These are phyloP conservation scores for Xerocomus spinulosus DNA, from an alignment of 768 basidiomycete species.

Conservation along the genomic window DNA sequence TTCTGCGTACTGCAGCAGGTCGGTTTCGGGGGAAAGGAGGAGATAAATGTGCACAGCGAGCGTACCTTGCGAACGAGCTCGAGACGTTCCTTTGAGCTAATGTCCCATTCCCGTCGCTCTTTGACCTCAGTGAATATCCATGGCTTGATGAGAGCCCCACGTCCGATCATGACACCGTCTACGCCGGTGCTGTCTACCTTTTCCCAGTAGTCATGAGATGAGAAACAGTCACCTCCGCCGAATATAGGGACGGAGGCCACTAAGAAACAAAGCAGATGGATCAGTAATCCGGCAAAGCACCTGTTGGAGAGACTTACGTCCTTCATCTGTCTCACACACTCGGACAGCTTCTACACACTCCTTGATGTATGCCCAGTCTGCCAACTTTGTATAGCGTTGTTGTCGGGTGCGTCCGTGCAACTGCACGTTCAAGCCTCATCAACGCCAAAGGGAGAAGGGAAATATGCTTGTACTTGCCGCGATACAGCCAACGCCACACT, in stretches of 20 bases:
- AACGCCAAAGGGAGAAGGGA: neutral
- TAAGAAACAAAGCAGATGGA: constrained; percentile 22
- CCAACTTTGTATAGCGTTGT: constrained; percentile 87
- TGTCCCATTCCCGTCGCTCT: constrained; percentile 91
- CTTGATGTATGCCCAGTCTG: constrained; percentile 94
- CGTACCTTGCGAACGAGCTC: constrained; percentile 72
- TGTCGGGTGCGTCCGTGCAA: constrained; percentile 95
- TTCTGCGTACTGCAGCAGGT: constrained; percentile 65
- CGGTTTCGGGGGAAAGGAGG: neutral
- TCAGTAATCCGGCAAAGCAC: too few relatives aligned
- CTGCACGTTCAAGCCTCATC: constrained; percentile 36
- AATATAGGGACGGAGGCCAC: constrained; percentile 90
- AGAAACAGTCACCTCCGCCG: constrained; percentile 94
- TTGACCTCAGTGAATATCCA: constrained; percentile 96
- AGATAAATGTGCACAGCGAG: neutral
- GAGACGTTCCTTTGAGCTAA: constrained; percentile 77
- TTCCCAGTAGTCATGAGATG: constrained; percentile 76
- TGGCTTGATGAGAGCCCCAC: constrained; percentile 94
- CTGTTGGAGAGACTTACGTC: too few relatives aligned
- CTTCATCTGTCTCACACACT: constrained; percentile 62
- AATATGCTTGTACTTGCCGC: constrained; percentile 28
- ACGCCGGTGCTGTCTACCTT: constrained; percentile 77
- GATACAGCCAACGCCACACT: constrained; percentile 45
- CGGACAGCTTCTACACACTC: constrained; percentile 81
- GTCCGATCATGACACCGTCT: constrained; percentile 92